Base-by-base conservation (phyloP, 2,329 filamentous ascomycete genomes). In the Mollisiaceae sp. region DNA sequence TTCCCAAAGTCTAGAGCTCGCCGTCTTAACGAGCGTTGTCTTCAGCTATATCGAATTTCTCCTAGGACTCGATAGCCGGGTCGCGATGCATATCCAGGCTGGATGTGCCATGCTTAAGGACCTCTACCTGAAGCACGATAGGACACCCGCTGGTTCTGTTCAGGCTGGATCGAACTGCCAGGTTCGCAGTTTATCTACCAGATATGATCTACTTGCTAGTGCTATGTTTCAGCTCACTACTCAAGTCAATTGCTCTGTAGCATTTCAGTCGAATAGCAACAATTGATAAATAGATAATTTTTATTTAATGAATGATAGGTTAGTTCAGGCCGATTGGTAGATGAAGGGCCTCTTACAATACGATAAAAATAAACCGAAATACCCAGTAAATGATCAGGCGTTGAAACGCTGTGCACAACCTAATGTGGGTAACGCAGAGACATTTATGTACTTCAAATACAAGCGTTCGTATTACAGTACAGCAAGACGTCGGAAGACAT, bases 141-240 rank as follows among this genome's bases (percentile, higher is more conserved):
- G 50, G 58, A 61, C 57, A 65, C 63, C 61, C 63, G 63, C 63
- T 47, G 50, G 57, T 65, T 65, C 63, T 65, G 57, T 58, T 65
- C 63, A 65, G 63, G 35, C 63, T 61, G 58, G 58, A 65, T 61
- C 58, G 47, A 65, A 65, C 50, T 60, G 57, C 63, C 58, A 65
- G 50, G 59, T 61, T 65, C 52, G 63, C 58, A 65, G 58, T 65
- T 65, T 57, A 65, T 61, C 58, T 65, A 60, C 58, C 61, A 65
- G 58, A 56, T 65, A 61, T 65, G 63, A 65, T 65, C 47, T 65
- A 65, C 63, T 65, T 65, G 57, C 63, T 20, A 65, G 58, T 65
- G 61, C 61, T 63, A 63, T 63, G 61, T 63, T 50, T 58, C 61
- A 63, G 61, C 61, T 63, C 54, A 63, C 61, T 63, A 18, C 61